Percentiles rank a stretch among this genome's conserved stretches.
Evolutionary conservation across 768 basidiomycete species (phyloP).

Genomic region (Suillus lakei): DNA sequence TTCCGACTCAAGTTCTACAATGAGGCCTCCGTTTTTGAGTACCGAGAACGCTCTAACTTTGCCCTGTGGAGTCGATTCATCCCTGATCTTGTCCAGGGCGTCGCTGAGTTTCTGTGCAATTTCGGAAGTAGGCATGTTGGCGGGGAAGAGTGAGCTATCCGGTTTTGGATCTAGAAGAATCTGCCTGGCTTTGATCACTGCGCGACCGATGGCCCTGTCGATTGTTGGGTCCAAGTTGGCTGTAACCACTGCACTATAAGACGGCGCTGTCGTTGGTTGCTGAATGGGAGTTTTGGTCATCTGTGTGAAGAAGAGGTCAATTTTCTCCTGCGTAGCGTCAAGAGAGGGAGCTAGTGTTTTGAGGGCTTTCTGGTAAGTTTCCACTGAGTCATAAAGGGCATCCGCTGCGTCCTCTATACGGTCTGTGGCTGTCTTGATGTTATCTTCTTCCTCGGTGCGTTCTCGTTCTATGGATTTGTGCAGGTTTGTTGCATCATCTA

Average conservation of each 20-base stretch:
- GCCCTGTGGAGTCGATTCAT: background rate
- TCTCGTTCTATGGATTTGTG: background rate
- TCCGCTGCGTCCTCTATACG: background rate
- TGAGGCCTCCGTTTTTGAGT: slow-evolving; percentile 18
- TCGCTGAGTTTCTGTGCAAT: background rate
- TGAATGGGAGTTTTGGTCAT: background rate
- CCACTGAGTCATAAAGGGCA: background rate
- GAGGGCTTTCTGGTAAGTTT: background rate
- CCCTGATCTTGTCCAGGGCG: background rate
- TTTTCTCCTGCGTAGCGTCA: background rate
- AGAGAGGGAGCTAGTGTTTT: background rate
- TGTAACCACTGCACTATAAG: background rate
- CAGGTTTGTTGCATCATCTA: background rate
- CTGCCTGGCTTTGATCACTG: background rate
- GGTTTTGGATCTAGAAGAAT: background rate
- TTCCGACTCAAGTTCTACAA: slow-evolving; percentile 16
- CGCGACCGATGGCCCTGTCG: background rate
- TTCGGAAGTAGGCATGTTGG: background rate
- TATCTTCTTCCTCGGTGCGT: background rate
- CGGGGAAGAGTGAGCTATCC: background rate
- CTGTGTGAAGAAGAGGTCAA: background rate
- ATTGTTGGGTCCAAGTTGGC: background rate
- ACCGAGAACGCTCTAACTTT: background rate
- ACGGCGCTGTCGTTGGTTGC: too few relatives aligned
- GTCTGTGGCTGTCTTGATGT: background rate